These are phyloP conservation scores for Boletus reticulatus DNA, from an alignment of 768 basidiomycete genomes.

Conservation along the genomic window DNA sequence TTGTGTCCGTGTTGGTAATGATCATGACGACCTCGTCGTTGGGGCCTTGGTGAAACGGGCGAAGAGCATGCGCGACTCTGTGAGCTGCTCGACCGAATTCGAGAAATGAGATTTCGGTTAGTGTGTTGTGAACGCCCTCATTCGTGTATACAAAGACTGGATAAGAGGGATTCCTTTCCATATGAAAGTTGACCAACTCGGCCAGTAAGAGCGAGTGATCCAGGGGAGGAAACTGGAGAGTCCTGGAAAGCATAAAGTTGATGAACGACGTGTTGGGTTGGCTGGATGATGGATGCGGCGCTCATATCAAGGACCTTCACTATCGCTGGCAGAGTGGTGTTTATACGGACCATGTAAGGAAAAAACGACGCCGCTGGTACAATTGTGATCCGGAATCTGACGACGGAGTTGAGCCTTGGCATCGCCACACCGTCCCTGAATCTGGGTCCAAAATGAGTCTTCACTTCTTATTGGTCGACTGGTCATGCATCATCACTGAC, in stretches of 20 bases:
- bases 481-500: no score
- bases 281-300: background rate
- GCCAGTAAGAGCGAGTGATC: slow-evolving; percentile 22
- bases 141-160: slow-evolving; percentile 20
- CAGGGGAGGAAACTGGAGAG: slow-evolving; percentile 18
- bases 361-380: no score
- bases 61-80: background rate
- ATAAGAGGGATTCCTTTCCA: slow-evolving; percentile 20
- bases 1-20: background rate
- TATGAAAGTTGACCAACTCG: slow-evolving; percentile 25
- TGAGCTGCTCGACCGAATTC: slow-evolving; percentile 3
- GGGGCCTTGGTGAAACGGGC: background rate
- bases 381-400: no score
- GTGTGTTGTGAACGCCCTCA: slow-evolving; percentile 3
- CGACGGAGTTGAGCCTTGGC: no score
- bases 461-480: no score
- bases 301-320: background rate
- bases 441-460: no score
- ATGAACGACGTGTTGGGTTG: background rate
- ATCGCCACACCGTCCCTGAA: no score
- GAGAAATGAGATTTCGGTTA: slow-evolving; percentile 18
- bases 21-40: background rate
- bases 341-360: no score
- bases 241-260: background rate
- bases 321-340: no score